Percentiles rank a stretch among this genome's conserved stretches.
These are phyloP conservation scores for barrel medic (Medicago truncatula) DNA, from an alignment of 306 rosid species.

Conservation along the genomic window MtrunA17r5.0-ANR NC_053044.1:33075501-33076000, in stretches of 20 bases:
- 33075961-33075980: too few species aligned
- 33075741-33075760: slow-evolving; percentile 41
- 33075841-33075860: too few species aligned
- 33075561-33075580: neutral
- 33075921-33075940: too few species aligned
- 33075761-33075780: neutral
- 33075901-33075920: too few species aligned
- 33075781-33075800: too few species aligned
- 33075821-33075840: too few species aligned
- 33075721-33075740: slow-evolving; percentile 50
- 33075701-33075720: slow-evolving; percentile 59
- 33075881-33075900: too few species aligned
- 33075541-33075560: slow-evolving; percentile 18
- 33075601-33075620: neutral
- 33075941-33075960: too few species aligned
- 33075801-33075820: too few species aligned
- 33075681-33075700: slow-evolving; percentile 60
- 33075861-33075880: too few species aligned
- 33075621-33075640: neutral
- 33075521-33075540: slow-evolving; percentile 28
- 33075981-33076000: too few species aligned
- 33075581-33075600: neutral
- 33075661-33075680: slow-evolving; percentile 64
- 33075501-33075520: neutral
- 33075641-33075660: slow-evolving; percentile 47